Base-by-base conservation (phyloP, 148 eudicot genomes). In the Camellia japonica region DNA sequence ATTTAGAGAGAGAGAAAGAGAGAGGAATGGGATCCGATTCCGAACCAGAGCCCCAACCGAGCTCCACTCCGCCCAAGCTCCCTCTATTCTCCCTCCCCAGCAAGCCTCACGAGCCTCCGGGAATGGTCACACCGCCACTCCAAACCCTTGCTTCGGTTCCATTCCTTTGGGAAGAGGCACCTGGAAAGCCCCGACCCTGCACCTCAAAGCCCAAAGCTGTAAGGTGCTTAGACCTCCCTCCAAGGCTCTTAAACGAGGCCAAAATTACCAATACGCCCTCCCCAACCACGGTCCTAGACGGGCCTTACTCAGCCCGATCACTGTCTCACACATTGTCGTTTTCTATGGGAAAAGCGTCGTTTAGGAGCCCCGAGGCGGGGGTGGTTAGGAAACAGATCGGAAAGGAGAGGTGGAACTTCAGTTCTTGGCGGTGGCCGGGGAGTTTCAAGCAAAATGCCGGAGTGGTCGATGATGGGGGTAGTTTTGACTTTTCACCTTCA, bases 111-210 rank as follows among this genome's bases (percentile, higher is more conserved):
- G 84, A 82, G 80, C 85, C 91, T 16, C 83, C 81, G 5, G 88
- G 86, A 19, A 68, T 82, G 44, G 55, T 80, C 23, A 95, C 99
- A 0, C 99, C 97, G 12, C 99, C 99, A 8, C 84, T 88, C 62
- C 86, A 83, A 4, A 84, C 94, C 42, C 80, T 76, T 73, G 92
- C 79, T 2, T 87, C 97, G 3, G 62, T 95, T n/a, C 99, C 99
- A 0, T 95, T 95, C 80, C 66, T 68, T 9, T 95, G 99, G 99
- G 99, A 95, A 78, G 99, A 93, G 73, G 97, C 83, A 0, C 99
- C 99, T 1, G 99, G 97, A 4, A 81, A 86, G 86, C 95, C 99
- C 13, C 86, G 87, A 44, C 44, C 73, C 70, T 44, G 44, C 61
- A 3, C 82, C 80, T 64, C 76, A 18, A 93, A 89, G 90, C 87